Conservation (phyloP, 129 eudicot species). For the Lonicera japonica region DNA sequence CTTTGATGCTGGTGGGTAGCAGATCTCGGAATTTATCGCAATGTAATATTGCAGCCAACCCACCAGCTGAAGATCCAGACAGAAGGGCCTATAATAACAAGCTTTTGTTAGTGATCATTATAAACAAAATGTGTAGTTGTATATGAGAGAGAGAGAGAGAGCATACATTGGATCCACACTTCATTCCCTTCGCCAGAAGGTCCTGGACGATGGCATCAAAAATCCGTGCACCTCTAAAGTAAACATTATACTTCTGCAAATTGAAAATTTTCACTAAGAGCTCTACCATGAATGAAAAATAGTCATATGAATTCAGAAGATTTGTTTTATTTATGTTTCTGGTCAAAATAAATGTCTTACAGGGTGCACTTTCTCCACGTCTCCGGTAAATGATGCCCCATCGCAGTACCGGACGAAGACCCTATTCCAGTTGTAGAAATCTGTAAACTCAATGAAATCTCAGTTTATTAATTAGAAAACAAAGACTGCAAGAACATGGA, state of each 20-base stretch:
- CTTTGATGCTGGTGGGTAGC: conserved; percentile 21
- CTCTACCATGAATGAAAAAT: background rate
- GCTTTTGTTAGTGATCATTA: background rate
- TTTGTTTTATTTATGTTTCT: no score
- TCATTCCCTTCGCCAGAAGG: conserved; percentile 45
- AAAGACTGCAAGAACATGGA: background rate
- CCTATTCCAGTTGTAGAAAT: conserved; percentile 58
- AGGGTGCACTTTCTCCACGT: conserved; percentile 44
- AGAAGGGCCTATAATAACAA: conserved; percentile 23
- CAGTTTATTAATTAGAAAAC: background rate
- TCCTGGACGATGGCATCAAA: conserved; percentile 47
- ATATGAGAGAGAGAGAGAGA: conserved; percentile 4
- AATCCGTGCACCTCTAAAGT: conserved; percentile 56
- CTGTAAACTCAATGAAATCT: conserved; percentile 11
- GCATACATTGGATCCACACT: conserved; percentile 35
- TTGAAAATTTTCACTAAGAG: background rate
- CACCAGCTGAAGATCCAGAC: conserved; percentile 41
- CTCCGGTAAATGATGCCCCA: conserved; percentile 55
- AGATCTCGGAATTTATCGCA: conserved; percentile 26
- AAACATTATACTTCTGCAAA: conserved; percentile 18
- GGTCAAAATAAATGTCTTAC: conserved; percentile 3
- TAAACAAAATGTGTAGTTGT: background rate
- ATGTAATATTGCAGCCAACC: conserved; percentile 32
- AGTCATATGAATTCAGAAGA: no score
- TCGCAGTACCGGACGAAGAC: conserved; percentile 56